phyloP scores from a whole-genome alignment of 202 grass and related monocot genomes.

The Miscanthus sacchariflorus region DNA sequence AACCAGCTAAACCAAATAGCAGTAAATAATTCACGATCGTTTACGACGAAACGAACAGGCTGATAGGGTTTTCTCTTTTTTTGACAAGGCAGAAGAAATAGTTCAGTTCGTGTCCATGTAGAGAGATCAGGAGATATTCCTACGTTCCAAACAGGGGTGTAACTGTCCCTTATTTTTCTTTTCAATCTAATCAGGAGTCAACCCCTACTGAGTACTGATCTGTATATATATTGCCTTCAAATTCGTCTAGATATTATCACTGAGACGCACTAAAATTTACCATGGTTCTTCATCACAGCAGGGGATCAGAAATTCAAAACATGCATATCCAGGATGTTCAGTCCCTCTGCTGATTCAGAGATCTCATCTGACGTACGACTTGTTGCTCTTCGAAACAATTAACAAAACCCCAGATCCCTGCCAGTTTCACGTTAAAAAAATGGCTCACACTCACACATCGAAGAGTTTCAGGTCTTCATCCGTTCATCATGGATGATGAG shows the following conservation, averaged over 20 bases:
- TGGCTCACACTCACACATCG: not conserved
- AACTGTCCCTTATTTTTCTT: not conserved
- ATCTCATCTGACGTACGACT: not conserved
- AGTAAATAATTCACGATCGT: too few relatives aligned
- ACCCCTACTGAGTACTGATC: not conserved
- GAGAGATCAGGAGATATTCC: not conserved
- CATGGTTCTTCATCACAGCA: not conserved
- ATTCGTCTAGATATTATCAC: not conserved
- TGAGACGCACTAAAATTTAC: not conserved
- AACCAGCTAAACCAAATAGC: too few relatives aligned
- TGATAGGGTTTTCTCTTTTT: not conserved
- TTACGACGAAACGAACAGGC: too few relatives aligned
- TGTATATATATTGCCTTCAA: not conserved
- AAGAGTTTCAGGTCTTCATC: not conserved
- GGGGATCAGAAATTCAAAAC: not conserved
- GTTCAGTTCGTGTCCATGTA: not conserved
- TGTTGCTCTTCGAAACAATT: not conserved
- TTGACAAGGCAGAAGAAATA: not conserved
- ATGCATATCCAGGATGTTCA: not conserved
- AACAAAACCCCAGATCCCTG: not conserved
- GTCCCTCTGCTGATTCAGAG: constrained; percentile 4
- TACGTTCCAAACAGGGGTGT: not conserved
- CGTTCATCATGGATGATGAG: not conserved
- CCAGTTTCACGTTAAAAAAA: not conserved
- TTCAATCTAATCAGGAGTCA: not conserved